Conservation (phyloP, 78 protist genomes). For the Dictyostelium firmibasis region DNA sequence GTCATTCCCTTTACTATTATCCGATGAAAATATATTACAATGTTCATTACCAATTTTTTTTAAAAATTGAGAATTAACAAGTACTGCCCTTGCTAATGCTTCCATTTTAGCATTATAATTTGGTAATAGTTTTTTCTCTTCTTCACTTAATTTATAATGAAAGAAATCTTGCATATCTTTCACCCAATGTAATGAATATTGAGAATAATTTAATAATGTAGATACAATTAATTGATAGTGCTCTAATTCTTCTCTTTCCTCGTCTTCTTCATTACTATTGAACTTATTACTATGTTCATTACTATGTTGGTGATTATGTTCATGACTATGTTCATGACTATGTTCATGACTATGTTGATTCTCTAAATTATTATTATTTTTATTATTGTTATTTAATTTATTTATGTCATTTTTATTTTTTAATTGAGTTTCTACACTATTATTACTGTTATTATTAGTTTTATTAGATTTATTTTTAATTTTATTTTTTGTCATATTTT, state of each 20-base stretch:
- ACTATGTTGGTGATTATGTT: not conserved
- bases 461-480: not conserved
- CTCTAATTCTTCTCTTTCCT: slow-evolving; percentile 43
- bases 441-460: too few relatives aligned
- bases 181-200: slow-evolving; percentile 43
- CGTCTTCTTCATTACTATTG: not conserved
- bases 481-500: not conserved
- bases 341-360: slow-evolving; percentile 10
- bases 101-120: slow-evolving; percentile 25
- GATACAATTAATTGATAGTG: slow-evolving; percentile 66
- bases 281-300: not conserved
- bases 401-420: too few relatives aligned
- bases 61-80: slow-evolving; percentile 33
- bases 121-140: slow-evolving; percentile 36
- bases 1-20: not conserved
- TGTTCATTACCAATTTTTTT: slow-evolving; percentile 28
- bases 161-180: slow-evolving; percentile 37
- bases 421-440: not conserved
- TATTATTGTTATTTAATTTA: too few relatives aligned
- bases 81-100: slow-evolving; percentile 40
- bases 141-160: slow-evolving; percentile 29
- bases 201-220: slow-evolving; percentile 45
- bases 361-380: too few relatives aligned
- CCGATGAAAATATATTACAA: slow-evolving; percentile 26
- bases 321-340: slow-evolving; percentile 4